Conservation (phyloP, 805 yeast species). For the Wickerhamomyces queroliae region DNA sequence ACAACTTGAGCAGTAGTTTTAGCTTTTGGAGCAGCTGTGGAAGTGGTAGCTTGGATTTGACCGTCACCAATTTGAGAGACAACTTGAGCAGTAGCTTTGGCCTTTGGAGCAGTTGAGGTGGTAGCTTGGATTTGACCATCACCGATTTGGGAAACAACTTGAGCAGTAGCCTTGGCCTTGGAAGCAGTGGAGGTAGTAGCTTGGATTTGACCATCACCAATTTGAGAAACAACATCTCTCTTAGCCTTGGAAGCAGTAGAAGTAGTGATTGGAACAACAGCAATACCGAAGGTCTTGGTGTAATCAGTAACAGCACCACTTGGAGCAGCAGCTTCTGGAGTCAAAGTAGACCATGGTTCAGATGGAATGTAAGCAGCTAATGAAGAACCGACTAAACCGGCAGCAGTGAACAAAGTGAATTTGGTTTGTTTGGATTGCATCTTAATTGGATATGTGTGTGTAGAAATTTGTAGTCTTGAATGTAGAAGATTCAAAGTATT, state of each 20-base stretch:
- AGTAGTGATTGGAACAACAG: slow-evolving; percentile 32
- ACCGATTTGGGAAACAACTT: slow-evolving; percentile 30
- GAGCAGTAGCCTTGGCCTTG: slow-evolving; percentile 38
- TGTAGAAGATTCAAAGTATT: neutral
- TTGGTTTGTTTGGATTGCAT: slow-evolving; percentile 41
- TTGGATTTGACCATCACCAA: slow-evolving; percentile 20
- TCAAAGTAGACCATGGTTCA: slow-evolving; percentile 40
- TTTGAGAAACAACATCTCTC: slow-evolving; percentile 14
- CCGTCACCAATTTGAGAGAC: slow-evolving; percentile 48
- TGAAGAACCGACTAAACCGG: slow-evolving; percentile 42
- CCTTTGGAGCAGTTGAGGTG: slow-evolving; percentile 22
- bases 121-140: slow-evolving; percentile 9
- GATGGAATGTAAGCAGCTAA: slow-evolving; percentile 62
- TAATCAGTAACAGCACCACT: slow-evolving; percentile 31
- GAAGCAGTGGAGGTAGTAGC: slow-evolving; percentile 22
- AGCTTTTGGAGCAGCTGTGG: slow-evolving; percentile 25
- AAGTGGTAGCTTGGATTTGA: slow-evolving; percentile 44
- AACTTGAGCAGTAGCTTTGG: slow-evolving; percentile 28
- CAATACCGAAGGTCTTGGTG: slow-evolving; percentile 36
- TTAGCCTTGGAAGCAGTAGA: slow-evolving; percentile 15
- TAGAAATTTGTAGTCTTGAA: neutral
- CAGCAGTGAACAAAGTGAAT: slow-evolving; percentile 29
- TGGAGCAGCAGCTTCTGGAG: slow-evolving; percentile 32
- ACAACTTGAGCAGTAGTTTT: slow-evolving; percentile 31
- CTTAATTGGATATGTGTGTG: slow-evolving; percentile 7